phyloP scores from a whole-genome alignment of 176 grass and related monocot species.

The Miscanthus lutarioriparius region DNA sequence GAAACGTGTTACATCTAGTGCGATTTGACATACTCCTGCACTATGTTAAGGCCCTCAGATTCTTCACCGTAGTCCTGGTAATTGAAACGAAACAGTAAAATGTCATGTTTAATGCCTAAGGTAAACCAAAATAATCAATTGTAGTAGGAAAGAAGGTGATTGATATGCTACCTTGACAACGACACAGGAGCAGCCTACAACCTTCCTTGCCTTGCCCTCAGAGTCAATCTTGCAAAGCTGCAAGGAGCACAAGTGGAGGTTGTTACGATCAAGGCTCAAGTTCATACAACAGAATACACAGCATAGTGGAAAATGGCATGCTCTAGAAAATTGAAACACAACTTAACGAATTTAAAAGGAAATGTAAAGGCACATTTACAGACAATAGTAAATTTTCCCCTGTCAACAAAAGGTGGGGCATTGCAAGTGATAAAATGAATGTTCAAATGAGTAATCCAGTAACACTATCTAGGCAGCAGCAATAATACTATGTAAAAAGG shows the following conservation, averaged over 20 bases:
- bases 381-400: background rate
- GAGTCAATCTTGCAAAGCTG: constrained; percentile 33
- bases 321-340: background rate
- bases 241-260: background rate
- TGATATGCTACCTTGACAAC: constrained; percentile 60
- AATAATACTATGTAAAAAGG: background rate
- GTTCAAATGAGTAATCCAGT: background rate
- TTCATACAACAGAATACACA: background rate
- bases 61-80: constrained; percentile 84
- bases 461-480: background rate
- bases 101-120: background rate
- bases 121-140: background rate
- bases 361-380: background rate
- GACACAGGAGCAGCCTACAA: constrained; percentile 84
- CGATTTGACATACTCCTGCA: constrained; percentile 77
- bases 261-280: background rate
- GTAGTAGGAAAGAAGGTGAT: background rate
- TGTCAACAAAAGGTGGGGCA: background rate
- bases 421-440: background rate
- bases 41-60: constrained; percentile 88
- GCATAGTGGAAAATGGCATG: background rate
- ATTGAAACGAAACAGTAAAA: constrained; percentile 22
- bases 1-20: constrained; percentile 42
- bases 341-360: background rate
- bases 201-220: constrained; percentile 40